Conservation (phyloP, 106 monocot genomes). For the Agapanthus africanus region DNA sequence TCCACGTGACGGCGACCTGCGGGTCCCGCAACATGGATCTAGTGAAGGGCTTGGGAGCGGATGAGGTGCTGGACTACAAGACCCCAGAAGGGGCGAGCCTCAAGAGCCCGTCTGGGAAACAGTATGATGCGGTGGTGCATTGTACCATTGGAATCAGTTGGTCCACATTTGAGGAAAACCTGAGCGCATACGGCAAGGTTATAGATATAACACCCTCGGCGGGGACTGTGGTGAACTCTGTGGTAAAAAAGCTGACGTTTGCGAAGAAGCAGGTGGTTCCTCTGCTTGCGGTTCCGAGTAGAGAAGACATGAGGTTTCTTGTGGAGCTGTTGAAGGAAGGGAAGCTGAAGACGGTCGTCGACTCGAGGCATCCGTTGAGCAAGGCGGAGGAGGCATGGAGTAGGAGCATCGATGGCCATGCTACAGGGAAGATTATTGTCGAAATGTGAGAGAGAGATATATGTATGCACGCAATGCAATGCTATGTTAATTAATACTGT, state of each 20-base stretch:
- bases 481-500: no score
- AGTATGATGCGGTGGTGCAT: constrained; percentile 31
- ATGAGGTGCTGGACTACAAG: constrained; percentile 47
- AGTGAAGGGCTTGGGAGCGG: constrained; percentile 35
- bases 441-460: constrained; percentile 40
- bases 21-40: constrained; percentile 36
- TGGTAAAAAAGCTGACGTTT: constrained; percentile 15
- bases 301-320: constrained; percentile 28
- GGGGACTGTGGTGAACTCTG: background rate
- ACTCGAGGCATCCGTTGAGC: constrained; percentile 23
- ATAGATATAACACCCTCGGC: constrained; percentile 21
- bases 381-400: constrained; percentile 36
- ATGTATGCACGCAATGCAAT: no score
- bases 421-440: constrained; percentile 42
- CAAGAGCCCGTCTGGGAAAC: constrained; percentile 33
- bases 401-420: constrained; percentile 43
- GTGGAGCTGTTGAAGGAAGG: constrained; percentile 32
- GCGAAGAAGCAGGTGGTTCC: constrained; percentile 27
- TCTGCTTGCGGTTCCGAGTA: constrained; percentile 3
- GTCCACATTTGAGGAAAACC: constrained; percentile 23
- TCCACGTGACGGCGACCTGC: constrained; percentile 43
- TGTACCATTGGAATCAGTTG: constrained; percentile 19
- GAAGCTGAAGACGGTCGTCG: constrained; percentile 40
- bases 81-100: constrained; percentile 29
- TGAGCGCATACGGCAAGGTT: constrained; percentile 26